Evolutionary conservation across 176 grass and related monocot genomes (phyloP).

Genomic region (Alloteropsis semialata): DNA sequence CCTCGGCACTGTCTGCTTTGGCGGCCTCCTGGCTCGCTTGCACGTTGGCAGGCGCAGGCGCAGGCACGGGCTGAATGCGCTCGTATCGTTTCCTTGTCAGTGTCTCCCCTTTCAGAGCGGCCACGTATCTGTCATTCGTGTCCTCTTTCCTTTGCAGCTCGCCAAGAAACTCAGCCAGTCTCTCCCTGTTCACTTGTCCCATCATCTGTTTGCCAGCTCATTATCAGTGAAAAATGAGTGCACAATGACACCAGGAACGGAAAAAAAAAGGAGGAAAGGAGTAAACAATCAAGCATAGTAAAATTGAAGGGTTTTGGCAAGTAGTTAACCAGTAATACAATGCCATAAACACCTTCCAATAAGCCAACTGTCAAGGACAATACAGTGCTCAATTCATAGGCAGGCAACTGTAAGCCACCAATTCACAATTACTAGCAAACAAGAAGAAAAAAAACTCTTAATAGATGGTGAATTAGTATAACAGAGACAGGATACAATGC

Average conservation of each 20-base stretch:
- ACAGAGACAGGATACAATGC: background rate
- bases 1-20: constrained; percentile 35
- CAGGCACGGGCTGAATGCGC: constrained; percentile 65
- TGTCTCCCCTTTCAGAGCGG: constrained; percentile 83
- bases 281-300: background rate
- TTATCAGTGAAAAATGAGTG: background rate
- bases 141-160: constrained; percentile 87
- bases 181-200: constrained; percentile 87
- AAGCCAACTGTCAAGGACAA: background rate
- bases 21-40: constrained; percentile 1
- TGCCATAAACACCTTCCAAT: background rate
- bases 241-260: background rate
- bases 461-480: background rate
- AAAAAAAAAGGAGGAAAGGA: background rate
- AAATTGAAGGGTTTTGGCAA: background rate
- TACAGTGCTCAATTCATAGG: background rate
- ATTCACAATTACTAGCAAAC: background rate
- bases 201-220: constrained; percentile 59
- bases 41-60: constrained; percentile 34
- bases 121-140: constrained; percentile 81
- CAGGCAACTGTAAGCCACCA: background rate
- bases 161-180: constrained; percentile 91
- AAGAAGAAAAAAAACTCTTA: background rate
- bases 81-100: constrained; percentile 81
- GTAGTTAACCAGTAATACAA: background rate